Evolutionary conservation across 1,284 basidiomycete species (phyloP), one percentile per base, ranked within the genome.

Genomic region (Vanrija humicola): DNA sequence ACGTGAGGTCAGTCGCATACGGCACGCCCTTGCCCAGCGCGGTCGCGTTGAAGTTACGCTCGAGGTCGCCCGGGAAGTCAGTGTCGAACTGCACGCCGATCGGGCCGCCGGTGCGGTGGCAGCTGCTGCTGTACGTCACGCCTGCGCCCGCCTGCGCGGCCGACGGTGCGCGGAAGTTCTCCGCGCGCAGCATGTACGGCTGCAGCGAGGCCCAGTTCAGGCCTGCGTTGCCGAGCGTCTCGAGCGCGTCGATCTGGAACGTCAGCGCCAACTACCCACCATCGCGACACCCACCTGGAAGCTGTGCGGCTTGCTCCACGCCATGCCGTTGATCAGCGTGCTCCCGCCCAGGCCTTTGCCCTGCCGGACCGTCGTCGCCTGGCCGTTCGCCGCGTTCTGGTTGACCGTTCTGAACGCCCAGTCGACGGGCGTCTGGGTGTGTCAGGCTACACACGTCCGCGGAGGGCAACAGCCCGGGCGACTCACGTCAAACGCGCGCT

Each of bases 261-360:
- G 16, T 16, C 19, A 5, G 16, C 19, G 29, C 4, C 18, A 9
- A 10, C 29, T 19, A 12, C 10, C 5, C 1, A 0, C 12, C 9
- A 18, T n/a, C n/a, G n/a, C n/a, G n/a, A n/a, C 10, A 40, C 53
- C 25, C 23, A 58, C 59, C 54, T 68, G 68, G 62, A 69, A 72
- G 10, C 26, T 44, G 48, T 74, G 68, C 2, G 70, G 70, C 52
- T 72, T 74, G 38, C 59, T 67, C 65, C 68, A 72, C 6, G 75
- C 75, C 60, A 77, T 60, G 21, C 75, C 75, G 52, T 77, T 77
- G 64, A 77, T 75, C 12, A 60, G 52, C 5, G 75, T 77, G 43
- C 64, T 67, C 0, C 75, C 75, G 3, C 75, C 75, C 7, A 77
- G 60, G 0, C 62, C 66, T 46, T 60, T 55, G 3, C 68, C 68